Base-by-base conservation (phyloP, 768 basidiomycete genomes). In the Rhodotorula sphaerocarpa region DNA sequence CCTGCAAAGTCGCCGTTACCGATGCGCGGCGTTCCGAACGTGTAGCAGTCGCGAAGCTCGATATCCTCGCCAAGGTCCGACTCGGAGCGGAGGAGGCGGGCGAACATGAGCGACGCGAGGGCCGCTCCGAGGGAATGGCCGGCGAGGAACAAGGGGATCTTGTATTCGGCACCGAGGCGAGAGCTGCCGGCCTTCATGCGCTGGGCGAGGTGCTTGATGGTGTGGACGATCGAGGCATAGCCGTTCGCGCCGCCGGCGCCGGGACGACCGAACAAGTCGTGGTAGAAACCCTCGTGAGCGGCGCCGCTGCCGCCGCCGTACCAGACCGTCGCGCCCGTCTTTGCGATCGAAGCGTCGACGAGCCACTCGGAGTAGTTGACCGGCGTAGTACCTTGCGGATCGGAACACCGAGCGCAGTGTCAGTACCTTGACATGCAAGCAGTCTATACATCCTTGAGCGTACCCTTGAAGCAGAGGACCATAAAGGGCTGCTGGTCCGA, bases 391-490 rank as follows among this genome's bases (percentile, higher is more conserved):
- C 65, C 63, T 64, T 31, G 6, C 0, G 25, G 25, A 6, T 45
- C 18, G 7, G 11, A 7, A 28, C 3, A 20, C 10, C 3, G 15
- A 12, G 3, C 3, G 30, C 14, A 2, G 11, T 14, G 14, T 47
- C 46, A 47, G 45, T n/a, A 28, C 14, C 23, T 5, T 14, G 27
- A 47, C 46, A 27, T 28, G 5, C 2, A 27, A 33, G 31, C 5
- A 12, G 16, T 21, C 5, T 25, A 2, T 5, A 3, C 2, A 20
- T 7, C 12, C 5, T 14, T 5, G 53, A 21, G n/a, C 55, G 18
- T 15, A 57, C 61, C 65, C 28, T 66, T 66, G 56, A 66, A 61
- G 46, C 39, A 25, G 46, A 66, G 51, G n/a, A 46, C 56, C 51
- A 66, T 58, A 56, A 57, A 66, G 11, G 65, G 65, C 23, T 41